phyloP scores from a whole-genome alignment of 108 stramenopile species.

The Asterionellopsis glacialis region DNA sequence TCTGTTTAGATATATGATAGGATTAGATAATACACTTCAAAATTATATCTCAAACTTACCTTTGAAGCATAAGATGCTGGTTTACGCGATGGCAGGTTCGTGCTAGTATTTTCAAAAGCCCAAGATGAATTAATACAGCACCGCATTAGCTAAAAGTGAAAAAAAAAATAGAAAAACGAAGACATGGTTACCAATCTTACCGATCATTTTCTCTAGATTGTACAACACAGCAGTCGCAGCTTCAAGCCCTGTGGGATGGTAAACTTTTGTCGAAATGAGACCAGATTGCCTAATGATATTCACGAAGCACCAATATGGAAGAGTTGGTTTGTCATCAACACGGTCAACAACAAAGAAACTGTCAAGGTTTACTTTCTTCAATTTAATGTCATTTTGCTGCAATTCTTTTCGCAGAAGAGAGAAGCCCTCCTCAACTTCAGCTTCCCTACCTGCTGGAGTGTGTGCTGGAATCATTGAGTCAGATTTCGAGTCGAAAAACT shows the following conservation, averaged over 20 bases:
- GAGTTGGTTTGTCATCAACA: not conserved
- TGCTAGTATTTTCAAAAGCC: no score
- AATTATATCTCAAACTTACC: conserved; percentile 13
- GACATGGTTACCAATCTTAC: no score
- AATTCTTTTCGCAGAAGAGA: conserved; percentile 20
- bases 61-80: conserved; percentile 58
- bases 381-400: conserved; percentile 7
- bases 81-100: conserved; percentile 51
- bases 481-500: conserved; percentile 48
- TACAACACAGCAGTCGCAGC: conserved; percentile 25
- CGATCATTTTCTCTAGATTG: no score
- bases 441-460: conserved; percentile 46
- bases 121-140: no score
- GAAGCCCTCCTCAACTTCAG: conserved; percentile 53
- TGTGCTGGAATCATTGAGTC: conserved; percentile 53
- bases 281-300: conserved; percentile 32
- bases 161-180: no score
- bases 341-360: conserved; percentile 21
- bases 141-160: no score
- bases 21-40: not conserved
- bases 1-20: not conserved
- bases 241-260: conserved; percentile 59
- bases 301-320: conserved; percentile 63
- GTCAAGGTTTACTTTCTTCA: conserved; percentile 14
- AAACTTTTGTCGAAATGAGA: conserved; percentile 40